Conservation (phyloP, 2,329 filamentous ascomycete genomes). For the Phaeoacremonium minimum region DNA sequence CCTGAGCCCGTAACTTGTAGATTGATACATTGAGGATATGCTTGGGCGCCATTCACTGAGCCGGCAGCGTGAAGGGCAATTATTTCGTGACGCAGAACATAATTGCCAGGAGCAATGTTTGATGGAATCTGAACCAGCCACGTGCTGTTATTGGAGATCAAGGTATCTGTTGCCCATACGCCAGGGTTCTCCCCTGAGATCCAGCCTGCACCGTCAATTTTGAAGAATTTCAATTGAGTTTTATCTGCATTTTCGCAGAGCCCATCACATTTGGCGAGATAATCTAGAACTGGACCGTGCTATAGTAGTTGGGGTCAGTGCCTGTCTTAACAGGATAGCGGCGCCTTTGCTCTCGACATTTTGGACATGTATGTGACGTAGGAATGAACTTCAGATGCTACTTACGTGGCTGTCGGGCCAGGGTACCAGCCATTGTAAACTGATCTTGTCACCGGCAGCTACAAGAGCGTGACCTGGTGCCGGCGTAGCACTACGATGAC, state of each 20-base stretch:
- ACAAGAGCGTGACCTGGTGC: constrained; percentile 25
- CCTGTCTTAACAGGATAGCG: no score
- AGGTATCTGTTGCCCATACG: constrained; percentile 46
- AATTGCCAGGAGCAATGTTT: constrained; percentile 34
- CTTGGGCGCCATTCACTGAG: constrained; percentile 34
- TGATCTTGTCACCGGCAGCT: constrained; percentile 26
- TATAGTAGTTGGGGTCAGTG: no score
- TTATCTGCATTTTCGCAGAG: constrained; percentile 52
- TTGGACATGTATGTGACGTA: constrained; percentile 33
- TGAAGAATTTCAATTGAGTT: constrained; percentile 53
- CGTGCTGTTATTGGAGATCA: constrained; percentile 39
- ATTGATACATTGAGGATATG: constrained; percentile 49
- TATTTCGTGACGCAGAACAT: constrained; percentile 41
- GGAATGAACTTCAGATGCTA: no score
- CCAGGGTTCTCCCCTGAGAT: constrained; percentile 35
- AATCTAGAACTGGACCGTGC: constrained; percentile 55
- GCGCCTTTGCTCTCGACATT: no score
- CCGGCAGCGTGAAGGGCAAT: constrained; percentile 37
- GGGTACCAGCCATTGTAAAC: constrained; percentile 6
- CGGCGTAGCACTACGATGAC: constrained; percentile 25
- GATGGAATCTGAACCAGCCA: constrained; percentile 36
- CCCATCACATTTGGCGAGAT: constrained; percentile 56
- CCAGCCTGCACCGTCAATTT: constrained; percentile 56
- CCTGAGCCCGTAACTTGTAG: constrained; percentile 37
- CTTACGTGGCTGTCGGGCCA: constrained; percentile 10